Percentiles rank a stretch among this genome's conserved stretches.
Conservation (phyloP, 2,329 filamentous ascomycete species). For the Dactylellina parvicollis region DNA sequence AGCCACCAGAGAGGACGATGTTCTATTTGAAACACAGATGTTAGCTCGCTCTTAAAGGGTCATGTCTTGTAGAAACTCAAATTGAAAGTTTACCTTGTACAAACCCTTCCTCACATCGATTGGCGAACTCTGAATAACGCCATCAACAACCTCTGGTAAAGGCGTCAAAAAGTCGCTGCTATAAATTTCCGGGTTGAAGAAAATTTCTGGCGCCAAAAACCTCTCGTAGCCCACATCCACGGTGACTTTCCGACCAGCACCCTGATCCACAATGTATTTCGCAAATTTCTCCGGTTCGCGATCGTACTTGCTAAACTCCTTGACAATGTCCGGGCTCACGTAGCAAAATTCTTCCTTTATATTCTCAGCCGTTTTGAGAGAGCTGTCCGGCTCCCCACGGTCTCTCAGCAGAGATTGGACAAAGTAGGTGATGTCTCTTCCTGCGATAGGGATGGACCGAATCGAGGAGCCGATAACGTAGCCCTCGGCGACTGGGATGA, state of each 20-base stretch:
- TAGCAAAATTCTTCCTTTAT: constrained; percentile 99
- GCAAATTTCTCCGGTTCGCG: constrained; percentile 89
- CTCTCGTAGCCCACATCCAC: constrained; percentile 98
- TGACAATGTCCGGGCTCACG: constrained; percentile 97
- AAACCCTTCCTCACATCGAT: constrained; percentile 96
- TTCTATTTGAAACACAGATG: constrained; percentile 66
- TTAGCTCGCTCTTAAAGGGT: background rate
- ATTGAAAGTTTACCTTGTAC: constrained; percentile 75
- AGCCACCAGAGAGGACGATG: constrained; percentile 96
- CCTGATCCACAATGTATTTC: constrained; percentile 86
- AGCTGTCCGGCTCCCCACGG: constrained; percentile 94
- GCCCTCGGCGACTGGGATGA: constrained; percentile 97
- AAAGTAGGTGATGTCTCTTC: constrained; percentile 98
- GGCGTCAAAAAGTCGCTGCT: constrained; percentile 98
- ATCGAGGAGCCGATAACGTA: constrained; percentile 99
- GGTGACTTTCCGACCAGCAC: constrained; percentile 82
- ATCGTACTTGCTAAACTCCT: constrained; percentile 95
- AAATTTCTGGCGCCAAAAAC: constrained; percentile 97
- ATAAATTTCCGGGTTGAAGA: constrained; percentile 99
- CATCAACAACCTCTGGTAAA: constrained; percentile 90
- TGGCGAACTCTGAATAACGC: constrained; percentile 95
- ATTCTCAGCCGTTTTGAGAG: constrained; percentile 94
- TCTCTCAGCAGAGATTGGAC: constrained; percentile 96
- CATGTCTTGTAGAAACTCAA: background rate
- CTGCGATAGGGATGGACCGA: constrained; percentile 98